Base-by-base conservation (phyloP, 495 filamentous ascomycete genomes). In the Paragyromitra xinjiangensis region DNA sequence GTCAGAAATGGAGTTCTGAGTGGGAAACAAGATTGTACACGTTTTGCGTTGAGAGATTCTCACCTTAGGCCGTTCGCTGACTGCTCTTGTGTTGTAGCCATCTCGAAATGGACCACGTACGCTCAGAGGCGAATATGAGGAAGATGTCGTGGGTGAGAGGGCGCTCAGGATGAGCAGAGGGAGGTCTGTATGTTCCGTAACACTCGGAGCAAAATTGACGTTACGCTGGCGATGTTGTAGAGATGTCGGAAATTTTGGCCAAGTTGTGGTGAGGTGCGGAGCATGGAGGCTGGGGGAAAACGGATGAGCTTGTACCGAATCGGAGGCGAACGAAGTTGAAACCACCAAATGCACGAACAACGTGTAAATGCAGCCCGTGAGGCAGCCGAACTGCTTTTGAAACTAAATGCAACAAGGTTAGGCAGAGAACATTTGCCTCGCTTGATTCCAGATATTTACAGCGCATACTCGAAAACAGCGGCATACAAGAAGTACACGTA, bases 251-350 rank as follows among this genome's bases (percentile, higher is more conserved):
- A 73, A 61, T 77, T 77, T 77, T 51, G 67, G 71, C 71, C 71
- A 76, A 64, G 59, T 71, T 39, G 73, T 65, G 68, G 69, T 64
- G 69, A 73, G 61, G 70, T 77, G 74, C 74, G 74, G 74, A 75
- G 73, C 73, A 75, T 62, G 73, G 73, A 73, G 74, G 74, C 69
- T 77, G 74, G 74, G 68, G 61, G 74, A 61, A 76, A 77, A 77
- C 74, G 74, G 74, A 77, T 77, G 74, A 77, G 74, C 74, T 73
- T 77, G 62, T 65, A 77, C 74, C 74, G 74, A 77, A 77, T 77
- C 59, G 61, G 74, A 77, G 61, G 34, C 71, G 26, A 69, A 66
- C 48, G 68, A 74, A 51, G 64, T 74, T 69, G 71, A 58, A 77
- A 77, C 69, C 61, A 65, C 73, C 50, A 72, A 72, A 76, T 76